Conservation (phyloP, 2,329 filamentous ascomycete species). For the Trichoderma sp. region DNA sequence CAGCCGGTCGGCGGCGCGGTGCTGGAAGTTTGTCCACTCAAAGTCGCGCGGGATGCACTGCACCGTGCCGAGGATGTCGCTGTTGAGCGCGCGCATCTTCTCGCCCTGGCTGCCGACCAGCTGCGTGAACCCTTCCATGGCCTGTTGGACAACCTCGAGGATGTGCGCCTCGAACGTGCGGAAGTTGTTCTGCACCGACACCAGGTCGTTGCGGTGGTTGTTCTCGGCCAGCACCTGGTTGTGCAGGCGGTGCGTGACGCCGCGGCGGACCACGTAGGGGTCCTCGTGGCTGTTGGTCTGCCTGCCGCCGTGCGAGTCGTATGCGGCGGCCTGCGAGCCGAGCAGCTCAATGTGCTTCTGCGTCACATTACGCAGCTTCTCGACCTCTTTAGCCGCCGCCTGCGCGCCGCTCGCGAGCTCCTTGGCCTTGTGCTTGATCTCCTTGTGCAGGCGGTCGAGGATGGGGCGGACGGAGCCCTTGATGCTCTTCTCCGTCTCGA, state of each 20-base stretch:
- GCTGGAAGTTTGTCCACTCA: slow-evolving; percentile 85
- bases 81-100: slow-evolving; percentile 75
- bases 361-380: slow-evolving; percentile 79
- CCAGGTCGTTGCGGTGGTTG: slow-evolving; percentile 87
- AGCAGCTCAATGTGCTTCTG: slow-evolving; percentile 97
- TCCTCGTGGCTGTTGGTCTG: slow-evolving; percentile 72
- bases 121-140: slow-evolving; percentile 79
- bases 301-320: slow-evolving; percentile 71
- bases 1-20: slow-evolving; percentile 68
- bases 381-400: slow-evolving; percentile 85
- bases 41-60: slow-evolving; percentile 80
- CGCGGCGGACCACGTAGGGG: slow-evolving; percentile 82
- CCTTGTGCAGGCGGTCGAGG: slow-evolving; percentile 86
- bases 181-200: slow-evolving; percentile 90
- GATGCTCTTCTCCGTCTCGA: slow-evolving; percentile 87
- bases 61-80: slow-evolving; percentile 73
- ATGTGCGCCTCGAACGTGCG: slow-evolving; percentile 83
- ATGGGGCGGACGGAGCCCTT: slow-evolving; percentile 83
- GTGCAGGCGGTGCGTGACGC: slow-evolving; percentile 78
- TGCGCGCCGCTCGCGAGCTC: slow-evolving; percentile 77
- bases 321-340: slow-evolving; percentile 77
- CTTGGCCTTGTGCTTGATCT: slow-evolving; percentile 96
- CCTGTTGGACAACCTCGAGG: slow-evolving; percentile 76
- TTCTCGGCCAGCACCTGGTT: slow-evolving; percentile 95
- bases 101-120: slow-evolving; percentile 78